These are phyloP conservation scores for Didymellaceae sp. DNA, from an alignment of 2,329 filamentous ascomycete species.

Conservation along the genomic window DNA sequence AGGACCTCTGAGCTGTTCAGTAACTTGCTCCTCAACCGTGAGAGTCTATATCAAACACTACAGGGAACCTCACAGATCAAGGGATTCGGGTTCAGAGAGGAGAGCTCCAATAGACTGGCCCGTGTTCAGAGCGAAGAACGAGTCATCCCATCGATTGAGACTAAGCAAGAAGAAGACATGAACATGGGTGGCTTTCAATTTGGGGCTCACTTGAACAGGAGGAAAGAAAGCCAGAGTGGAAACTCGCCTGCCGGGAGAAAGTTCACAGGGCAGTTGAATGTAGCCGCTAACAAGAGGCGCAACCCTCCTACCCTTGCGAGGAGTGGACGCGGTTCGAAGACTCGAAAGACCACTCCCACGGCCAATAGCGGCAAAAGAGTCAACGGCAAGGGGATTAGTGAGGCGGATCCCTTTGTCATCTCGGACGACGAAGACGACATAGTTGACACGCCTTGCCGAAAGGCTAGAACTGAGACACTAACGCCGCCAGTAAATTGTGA, in stretches of 20 bases:
- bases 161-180: neutral
- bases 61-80: neutral
- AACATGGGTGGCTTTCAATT: too few relatives aligned
- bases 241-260: too few relatives aligned
- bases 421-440: neutral
- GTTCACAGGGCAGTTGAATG: neutral
- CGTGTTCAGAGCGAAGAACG: neutral
- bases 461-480: neutral
- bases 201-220: too few relatives aligned
- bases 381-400: neutral
- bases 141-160: neutral
- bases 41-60: conserved; percentile 7
- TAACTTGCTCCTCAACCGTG: conserved; percentile 15
- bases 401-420: neutral
- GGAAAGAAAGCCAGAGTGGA: too few relatives aligned
- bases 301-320: neutral
- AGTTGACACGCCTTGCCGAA: neutral
- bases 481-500: neutral
- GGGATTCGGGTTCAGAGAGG: neutral
- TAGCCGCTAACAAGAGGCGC: neutral
- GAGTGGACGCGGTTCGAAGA: neutral
- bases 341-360: neutral
- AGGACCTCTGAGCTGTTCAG: neutral
- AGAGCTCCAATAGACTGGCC: fast-evolving
- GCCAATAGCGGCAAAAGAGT: conserved; percentile 2